Percentiles rank a stretch among this genome's conserved stretches.
phyloP scores from a whole-genome alignment of 2,329 filamentous ascomycete species.

The Sporothrix brunneoviolacea region DNA sequence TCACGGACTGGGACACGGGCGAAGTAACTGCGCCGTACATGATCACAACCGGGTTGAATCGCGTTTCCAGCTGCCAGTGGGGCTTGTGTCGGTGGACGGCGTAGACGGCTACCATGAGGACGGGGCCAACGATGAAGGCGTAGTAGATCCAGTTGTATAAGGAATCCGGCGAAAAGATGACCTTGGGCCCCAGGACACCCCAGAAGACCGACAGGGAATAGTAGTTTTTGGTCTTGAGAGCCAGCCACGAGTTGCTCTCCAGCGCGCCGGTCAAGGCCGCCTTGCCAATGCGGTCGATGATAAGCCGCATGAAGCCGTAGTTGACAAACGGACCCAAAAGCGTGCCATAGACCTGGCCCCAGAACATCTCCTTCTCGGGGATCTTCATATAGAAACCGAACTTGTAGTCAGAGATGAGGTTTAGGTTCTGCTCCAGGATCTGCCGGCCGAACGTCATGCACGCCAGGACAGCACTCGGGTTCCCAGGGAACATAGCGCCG shows the following conservation, averaged over 20 bases:
- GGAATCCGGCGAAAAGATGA: slow-evolving; percentile 22
- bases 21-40: slow-evolving; percentile 23
- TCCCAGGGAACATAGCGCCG: slow-evolving; percentile 38
- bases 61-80: slow-evolving; percentile 25
- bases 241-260: slow-evolving; percentile 23
- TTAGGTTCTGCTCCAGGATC: slow-evolving; percentile 29
- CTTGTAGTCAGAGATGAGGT: slow-evolving; percentile 29
- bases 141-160: slow-evolving; percentile 26
- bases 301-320: slow-evolving; percentile 26
- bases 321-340: slow-evolving; percentile 27
- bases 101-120: slow-evolving; percentile 21
- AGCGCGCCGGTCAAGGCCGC: slow-evolving; percentile 20
- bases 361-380: slow-evolving; percentile 30
- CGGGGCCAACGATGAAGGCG: slow-evolving; percentile 25
- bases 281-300: slow-evolving; percentile 22
- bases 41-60: slow-evolving; percentile 24
- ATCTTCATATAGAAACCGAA: slow-evolving; percentile 34
- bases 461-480: slow-evolving; percentile 26
- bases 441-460: slow-evolving; percentile 28
- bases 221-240: slow-evolving; percentile 26
- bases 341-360: slow-evolving; percentile 29
- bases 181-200: slow-evolving; percentile 29
- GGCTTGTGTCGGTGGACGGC: slow-evolving; percentile 23
- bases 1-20: slow-evolving; percentile 25
- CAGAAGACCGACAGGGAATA: slow-evolving; percentile 29